Conservation (phyloP, 345 rosid species). For the Lumnitzera racemosa region DNA sequence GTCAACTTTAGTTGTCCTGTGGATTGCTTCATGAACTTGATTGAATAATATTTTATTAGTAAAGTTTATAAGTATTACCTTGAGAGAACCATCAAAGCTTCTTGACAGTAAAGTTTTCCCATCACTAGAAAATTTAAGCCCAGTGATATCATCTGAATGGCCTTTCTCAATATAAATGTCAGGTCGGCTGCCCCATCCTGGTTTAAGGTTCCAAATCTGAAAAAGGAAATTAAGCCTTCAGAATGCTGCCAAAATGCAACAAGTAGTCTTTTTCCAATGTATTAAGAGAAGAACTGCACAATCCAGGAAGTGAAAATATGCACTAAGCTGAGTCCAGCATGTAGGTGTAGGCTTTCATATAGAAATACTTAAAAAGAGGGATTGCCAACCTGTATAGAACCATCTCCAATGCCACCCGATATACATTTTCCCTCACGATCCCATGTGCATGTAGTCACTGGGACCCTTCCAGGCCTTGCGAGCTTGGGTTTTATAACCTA, state of each 20-base stretch:
- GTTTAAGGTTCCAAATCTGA: conserved; percentile 90
- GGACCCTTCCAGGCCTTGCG: conserved; percentile 95
- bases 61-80: conserved; percentile 34
- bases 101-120: conserved; percentile 68
- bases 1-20: too few relatives aligned
- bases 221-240: background rate
- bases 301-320: too few relatives aligned
- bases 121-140: conserved; percentile 86
- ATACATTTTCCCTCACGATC: conserved; percentile 87
- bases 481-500: conserved; percentile 98
- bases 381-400: conserved; percentile 74
- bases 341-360: conserved; percentile 2
- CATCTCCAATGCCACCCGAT: conserved; percentile 90
- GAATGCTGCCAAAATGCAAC: too few relatives aligned
- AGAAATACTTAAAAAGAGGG: background rate
- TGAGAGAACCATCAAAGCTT: conserved; percentile 83
- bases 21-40: background rate
- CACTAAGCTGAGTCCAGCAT: background rate
- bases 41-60: background rate
- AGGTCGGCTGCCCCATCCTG: conserved; percentile 99
- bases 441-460: conserved; percentile 94
- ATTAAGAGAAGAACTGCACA: too few relatives aligned
- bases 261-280: too few relatives aligned
- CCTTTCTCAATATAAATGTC: conserved; percentile 68
- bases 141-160: conserved; percentile 89